Evolutionary conservation across 108 stramenopile genomes (phyloP), one percentile per base, ranked within the genome.

Genomic region (Cyclotella kingstonii): DNA sequence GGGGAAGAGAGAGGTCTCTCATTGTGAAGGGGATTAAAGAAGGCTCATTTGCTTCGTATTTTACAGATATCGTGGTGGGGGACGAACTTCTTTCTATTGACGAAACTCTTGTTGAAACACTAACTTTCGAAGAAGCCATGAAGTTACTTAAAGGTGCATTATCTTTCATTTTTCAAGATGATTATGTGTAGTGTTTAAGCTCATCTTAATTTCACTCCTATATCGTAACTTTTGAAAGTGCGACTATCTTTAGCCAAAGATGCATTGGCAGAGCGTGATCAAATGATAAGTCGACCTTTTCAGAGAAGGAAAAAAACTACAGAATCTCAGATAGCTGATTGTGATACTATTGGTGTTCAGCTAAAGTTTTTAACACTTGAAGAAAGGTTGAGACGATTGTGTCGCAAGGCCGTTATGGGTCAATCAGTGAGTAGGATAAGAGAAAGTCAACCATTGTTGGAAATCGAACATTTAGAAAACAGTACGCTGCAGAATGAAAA

Each of bases 81-180:
- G 97, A 98, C 47, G 91, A 95, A 42, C 79, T 98, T 36, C 57
- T 96, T 0, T 72, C 68, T 7, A 85, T 97, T 53, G 91, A 98
- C 66, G 87, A 77, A 45, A 66, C 63, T 7, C 59, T 81, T 9
- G 82, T 95, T 0, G n/a, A 69, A 21, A 68, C 74, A 17, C 59
- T 86, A 60, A 51, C 81, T 25, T 98, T 98, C 50, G 73, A 74
- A n/a, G 90, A 92, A 26, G 76, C 83, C 30, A 96, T 98, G 92
- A 82, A 88, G 36, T 39, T 69, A 4, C 57, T 97, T 23, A 88
- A 90, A 70, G 40, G 19, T 14, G 27, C 21, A 39, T 28, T 7
- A 11, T 42, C 5, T 38, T 15, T 15, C 31, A 15, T 28, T 17
- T 17, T 4, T 14, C 54, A 18, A 54, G n/a, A n/a, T n/a, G n/a